phyloP scores from a whole-genome alignment of 306 rosid species.

The Lathyrus sativus region DNA sequence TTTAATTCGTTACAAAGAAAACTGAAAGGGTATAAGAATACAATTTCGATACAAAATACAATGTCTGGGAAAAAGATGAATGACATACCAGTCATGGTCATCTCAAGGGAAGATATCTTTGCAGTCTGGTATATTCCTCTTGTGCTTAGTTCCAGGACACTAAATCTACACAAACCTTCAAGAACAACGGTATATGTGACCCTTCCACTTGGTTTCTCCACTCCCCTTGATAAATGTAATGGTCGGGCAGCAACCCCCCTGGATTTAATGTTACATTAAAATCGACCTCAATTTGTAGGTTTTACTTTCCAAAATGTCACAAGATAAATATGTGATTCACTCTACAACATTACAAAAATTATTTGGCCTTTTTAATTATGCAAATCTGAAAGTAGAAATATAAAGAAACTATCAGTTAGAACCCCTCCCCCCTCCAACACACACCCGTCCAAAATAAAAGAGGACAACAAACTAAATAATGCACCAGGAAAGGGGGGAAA shows the following conservation, averaged over 20 bases:
- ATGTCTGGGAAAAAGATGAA: slow-evolving; percentile 27
- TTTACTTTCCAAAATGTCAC: slow-evolving; percentile 23
- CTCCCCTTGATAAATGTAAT: slow-evolving; percentile 95
- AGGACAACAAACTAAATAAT: slow-evolving; percentile 1
- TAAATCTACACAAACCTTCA: slow-evolving; percentile 96
- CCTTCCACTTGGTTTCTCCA: slow-evolving; percentile 99
- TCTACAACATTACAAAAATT: slow-evolving; percentile 16
- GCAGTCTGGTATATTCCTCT: slow-evolving; percentile 97
- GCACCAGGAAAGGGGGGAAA: background rate
- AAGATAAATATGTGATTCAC: slow-evolving; percentile 18
- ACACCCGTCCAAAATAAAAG: background rate
- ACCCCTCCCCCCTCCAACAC: background rate
- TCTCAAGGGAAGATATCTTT: slow-evolving; percentile 87
- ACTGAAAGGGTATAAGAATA: background rate
- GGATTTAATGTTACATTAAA: slow-evolving; percentile 41
- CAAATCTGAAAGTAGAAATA: slow-evolving; percentile 15
- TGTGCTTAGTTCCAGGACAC: slow-evolving; percentile 88
- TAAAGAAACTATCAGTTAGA: slow-evolving; percentile 19
- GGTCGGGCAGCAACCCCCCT: slow-evolving; percentile 99
- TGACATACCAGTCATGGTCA: slow-evolving; percentile 72
- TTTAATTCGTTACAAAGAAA: slow-evolving; percentile 17
- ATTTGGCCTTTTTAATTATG: background rate
- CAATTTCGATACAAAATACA: slow-evolving; percentile 17
- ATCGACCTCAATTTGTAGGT: slow-evolving; percentile 26
- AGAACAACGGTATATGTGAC: slow-evolving; percentile 95